A percentile compares a stretch with the other conserved stretches of the same genome.
phyloP scores from a whole-genome alignment of 2,329 filamentous ascomycete species.

The Lasiodiplodia sp. region DNA sequence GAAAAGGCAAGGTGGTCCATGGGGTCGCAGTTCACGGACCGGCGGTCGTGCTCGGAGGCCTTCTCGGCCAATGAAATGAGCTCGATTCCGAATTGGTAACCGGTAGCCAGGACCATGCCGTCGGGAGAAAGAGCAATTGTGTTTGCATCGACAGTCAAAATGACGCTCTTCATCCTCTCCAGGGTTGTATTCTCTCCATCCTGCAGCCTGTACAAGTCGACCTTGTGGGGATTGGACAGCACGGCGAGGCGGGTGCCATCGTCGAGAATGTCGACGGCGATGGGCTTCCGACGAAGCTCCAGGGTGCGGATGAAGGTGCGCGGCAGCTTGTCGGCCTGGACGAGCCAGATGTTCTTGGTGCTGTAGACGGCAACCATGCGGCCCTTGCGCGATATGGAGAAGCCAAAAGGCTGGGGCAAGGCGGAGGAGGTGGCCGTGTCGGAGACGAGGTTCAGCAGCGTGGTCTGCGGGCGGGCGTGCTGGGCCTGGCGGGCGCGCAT shows the following conservation, averaged over 20 bases:
- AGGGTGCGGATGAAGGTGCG: constrained; percentile 46
- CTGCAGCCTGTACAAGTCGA: constrained; percentile 81
- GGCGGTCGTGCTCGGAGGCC: constrained; percentile 50
- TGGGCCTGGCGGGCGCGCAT: constrained; percentile 15
- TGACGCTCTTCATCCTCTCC: constrained; percentile 74
- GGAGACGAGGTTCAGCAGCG: constrained; percentile 47
- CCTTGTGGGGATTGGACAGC: constrained; percentile 80
- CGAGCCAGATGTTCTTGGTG: constrained; percentile 47
- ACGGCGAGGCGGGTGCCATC: constrained; percentile 79
- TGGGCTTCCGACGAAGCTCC: constrained; percentile 47
- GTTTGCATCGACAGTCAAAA: constrained; percentile 78
- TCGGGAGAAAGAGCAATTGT: constrained; percentile 83
- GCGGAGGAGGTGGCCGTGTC: constrained; percentile 49
- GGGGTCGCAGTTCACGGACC: constrained; percentile 46
- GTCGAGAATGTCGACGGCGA: constrained; percentile 78
- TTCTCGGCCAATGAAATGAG: constrained; percentile 76
- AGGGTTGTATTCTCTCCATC: constrained; percentile 56
- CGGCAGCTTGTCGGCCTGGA: constrained; percentile 46
- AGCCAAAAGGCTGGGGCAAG: constrained; percentile 47
- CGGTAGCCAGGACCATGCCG: constrained; percentile 81
- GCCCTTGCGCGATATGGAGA: constrained; percentile 46
- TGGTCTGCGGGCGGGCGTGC: constrained; percentile 43
- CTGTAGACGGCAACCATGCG: constrained; percentile 47
- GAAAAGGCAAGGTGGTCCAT: constrained; percentile 49
- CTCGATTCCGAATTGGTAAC: constrained; percentile 88